Percentiles rank a stretch among this genome's conserved stretches.
These are phyloP conservation scores for Lachancea dasiensis DNA, from an alignment of 805 yeast species.

Conservation along the genomic window DNA sequence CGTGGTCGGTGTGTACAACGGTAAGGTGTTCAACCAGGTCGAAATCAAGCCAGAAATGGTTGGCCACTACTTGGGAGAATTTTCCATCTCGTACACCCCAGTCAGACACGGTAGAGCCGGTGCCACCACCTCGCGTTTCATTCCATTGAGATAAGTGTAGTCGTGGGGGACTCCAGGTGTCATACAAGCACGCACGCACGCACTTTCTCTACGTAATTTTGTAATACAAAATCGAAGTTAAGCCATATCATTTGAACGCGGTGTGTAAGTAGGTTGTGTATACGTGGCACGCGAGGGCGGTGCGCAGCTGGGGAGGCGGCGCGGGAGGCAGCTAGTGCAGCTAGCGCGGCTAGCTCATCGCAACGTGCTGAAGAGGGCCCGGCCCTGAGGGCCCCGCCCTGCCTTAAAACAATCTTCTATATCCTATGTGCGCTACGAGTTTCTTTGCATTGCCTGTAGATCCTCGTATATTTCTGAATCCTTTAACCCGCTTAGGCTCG, in stretches of 20 bases:
- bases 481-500: slow-evolving; percentile 55
- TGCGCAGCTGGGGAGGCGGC: too few relatives aligned
- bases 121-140: slow-evolving; percentile 71
- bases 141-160: slow-evolving; percentile 51
- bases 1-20: slow-evolving; percentile 98
- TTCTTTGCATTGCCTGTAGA: slow-evolving; percentile 46
- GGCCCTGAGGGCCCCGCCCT: too few relatives aligned
- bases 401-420: background rate
- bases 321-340: too few relatives aligned
- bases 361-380: too few relatives aligned
- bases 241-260: too few relatives aligned
- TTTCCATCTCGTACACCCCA: slow-evolving; percentile 99
- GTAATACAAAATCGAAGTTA: slow-evolving; percentile 9
- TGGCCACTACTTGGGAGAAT: slow-evolving; percentile 99
- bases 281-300: background rate
- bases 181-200: slow-evolving; percentile 3
- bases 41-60: slow-evolving; percentile 99
- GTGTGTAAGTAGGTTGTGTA: background rate
- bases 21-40: slow-evolving; percentile 98
- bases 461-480: slow-evolving; percentile 74
- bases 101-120: slow-evolving; percentile 99
- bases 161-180: background rate
- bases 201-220: slow-evolving; percentile 10
- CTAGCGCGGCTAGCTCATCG: too few relatives aligned
- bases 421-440: background rate